A percentile compares a stretch with the other conserved stretches of the same genome.
Conservation (phyloP, 148 eudicot species). For the Vaccinium macrocarpon region DNA sequence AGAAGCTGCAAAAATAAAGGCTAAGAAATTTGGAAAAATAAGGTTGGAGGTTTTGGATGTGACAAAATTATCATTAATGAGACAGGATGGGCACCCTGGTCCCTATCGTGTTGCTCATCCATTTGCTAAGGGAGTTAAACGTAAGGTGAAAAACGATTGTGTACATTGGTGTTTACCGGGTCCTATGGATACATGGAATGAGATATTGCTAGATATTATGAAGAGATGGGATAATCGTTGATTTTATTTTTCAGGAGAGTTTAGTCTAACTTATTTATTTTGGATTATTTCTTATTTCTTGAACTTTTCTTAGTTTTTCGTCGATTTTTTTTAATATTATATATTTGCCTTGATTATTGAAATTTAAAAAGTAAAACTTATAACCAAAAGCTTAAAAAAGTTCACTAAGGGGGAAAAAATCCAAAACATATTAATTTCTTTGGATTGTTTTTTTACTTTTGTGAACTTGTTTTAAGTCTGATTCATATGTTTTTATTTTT, state of each 20-base stretch:
- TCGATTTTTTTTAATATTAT: too few relatives aligned
- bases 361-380: too few relatives aligned
- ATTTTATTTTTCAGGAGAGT: background rate
- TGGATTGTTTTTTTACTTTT: too few relatives aligned
- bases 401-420: too few relatives aligned
- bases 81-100: conserved; percentile 94
- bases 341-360: too few relatives aligned
- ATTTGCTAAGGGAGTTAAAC: conserved; percentile 67
- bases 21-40: conserved; percentile 11
- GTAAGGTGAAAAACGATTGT: conserved; percentile 81
- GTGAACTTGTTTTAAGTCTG: too few relatives aligned
- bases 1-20: conserved; percentile 34
- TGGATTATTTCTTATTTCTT: too few relatives aligned
- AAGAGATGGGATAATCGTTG: conserved; percentile 36
- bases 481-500: too few relatives aligned
- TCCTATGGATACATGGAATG: conserved; percentile 20
- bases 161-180: conserved; percentile 97
- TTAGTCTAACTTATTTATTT: background rate
- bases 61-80: conserved; percentile 60
- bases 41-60: conserved; percentile 66
- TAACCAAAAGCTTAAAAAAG: too few relatives aligned
- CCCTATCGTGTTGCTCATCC: conserved; percentile 80
- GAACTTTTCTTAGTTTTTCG: too few relatives aligned
- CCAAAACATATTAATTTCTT: too few relatives aligned
- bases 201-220: conserved; percentile 70